These are phyloP conservation scores for Dactylellina sp. DNA, from an alignment of 2,329 filamentous ascomycete species.

Conservation along the genomic window DNA sequence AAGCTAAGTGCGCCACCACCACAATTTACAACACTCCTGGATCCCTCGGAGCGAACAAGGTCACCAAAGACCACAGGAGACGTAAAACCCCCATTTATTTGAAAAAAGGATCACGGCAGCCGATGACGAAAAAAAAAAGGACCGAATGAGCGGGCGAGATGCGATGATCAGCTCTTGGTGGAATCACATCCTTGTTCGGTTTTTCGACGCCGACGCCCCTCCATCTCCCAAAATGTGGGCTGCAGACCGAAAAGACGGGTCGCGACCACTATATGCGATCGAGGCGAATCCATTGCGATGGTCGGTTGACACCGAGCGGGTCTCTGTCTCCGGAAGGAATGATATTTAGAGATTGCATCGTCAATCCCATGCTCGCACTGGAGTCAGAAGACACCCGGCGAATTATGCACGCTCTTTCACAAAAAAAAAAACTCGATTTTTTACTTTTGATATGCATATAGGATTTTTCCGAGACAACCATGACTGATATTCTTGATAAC, in stretches of 20 bases:
- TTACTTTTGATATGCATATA: too few species aligned
- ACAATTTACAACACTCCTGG: constrained; percentile 32
- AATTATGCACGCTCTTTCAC: too few species aligned
- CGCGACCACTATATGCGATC: constrained; percentile 6
- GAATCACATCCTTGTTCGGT: constrained; percentile 9
- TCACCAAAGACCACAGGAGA: neutral
- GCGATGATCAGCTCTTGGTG: constrained; percentile 8
- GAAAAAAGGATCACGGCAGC: neutral
- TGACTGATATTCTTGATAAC: too few species aligned
- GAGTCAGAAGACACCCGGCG: too few species aligned
- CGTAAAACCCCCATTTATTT: neutral
- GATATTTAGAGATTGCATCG: too few species aligned
- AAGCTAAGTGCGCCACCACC: constrained; percentile 17
- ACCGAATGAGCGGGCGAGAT: constrained; percentile 1
- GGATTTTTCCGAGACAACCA: too few species aligned
- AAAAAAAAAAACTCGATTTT: too few species aligned
- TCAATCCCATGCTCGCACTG: too few species aligned
- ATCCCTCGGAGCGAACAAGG: constrained; percentile 35
- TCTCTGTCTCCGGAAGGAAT: too few species aligned
- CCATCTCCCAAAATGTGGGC: neutral
- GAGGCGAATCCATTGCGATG: constrained; percentile 2
- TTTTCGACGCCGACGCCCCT: constrained; percentile 12
- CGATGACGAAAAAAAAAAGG: constrained; percentile 13
- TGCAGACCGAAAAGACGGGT: constrained; percentile 5
- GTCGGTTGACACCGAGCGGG: too few species aligned